Evolutionary conservation across 371 early-diverging fungal species (phyloP).

Genomic region (Chytridiales sp.): DNA sequence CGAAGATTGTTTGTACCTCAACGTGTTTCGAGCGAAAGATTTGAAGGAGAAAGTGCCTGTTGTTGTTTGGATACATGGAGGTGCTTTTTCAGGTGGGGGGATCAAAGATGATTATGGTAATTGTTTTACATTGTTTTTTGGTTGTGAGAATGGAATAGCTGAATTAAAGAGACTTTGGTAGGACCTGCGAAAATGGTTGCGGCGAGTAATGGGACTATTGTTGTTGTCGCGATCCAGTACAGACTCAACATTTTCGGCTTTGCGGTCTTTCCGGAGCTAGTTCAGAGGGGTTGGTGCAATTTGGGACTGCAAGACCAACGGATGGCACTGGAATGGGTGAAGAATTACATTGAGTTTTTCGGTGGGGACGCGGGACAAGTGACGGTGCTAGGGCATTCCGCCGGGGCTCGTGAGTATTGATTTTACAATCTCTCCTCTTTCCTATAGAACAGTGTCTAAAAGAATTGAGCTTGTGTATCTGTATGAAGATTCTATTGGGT

Average conservation of each 20-base stretch:
- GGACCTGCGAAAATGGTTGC: neutral
- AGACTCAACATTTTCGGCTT: slow-evolving; percentile 36
- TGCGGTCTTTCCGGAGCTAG: slow-evolving; percentile 9
- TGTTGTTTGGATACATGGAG: slow-evolving; percentile 30
- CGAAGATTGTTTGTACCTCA: slow-evolving; percentile 36
- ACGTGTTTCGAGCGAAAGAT: slow-evolving; percentile 26
- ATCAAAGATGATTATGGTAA: slow-evolving; percentile 4
- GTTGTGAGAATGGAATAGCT: neutral
- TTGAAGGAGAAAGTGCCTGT: neutral
- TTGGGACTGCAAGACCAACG: slow-evolving; percentile 45
- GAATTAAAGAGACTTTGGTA: slow-evolving; percentile 2
- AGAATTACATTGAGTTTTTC: slow-evolving; percentile 41
- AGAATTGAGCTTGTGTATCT: too few relatives aligned
- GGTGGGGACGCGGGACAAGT: slow-evolving; percentile 43
- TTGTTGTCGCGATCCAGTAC: slow-evolving; percentile 36
- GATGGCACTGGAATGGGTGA: slow-evolving; percentile 49
- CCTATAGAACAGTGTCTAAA: too few relatives aligned
- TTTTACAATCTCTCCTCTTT: too few relatives aligned
- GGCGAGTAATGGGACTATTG: slow-evolving; percentile 4
- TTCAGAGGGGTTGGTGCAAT: slow-evolving; percentile 20
- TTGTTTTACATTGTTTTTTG: neutral
- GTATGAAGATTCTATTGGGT: slow-evolving; percentile 22
- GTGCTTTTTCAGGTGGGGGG: slow-evolving; percentile 17
- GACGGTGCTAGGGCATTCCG: slow-evolving; percentile 46
- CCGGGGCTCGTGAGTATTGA: slow-evolving; percentile 29